phyloP scores from a whole-genome alignment of 2,329 filamentous ascomycete species.

The Colletotrichum lentis region DNA sequence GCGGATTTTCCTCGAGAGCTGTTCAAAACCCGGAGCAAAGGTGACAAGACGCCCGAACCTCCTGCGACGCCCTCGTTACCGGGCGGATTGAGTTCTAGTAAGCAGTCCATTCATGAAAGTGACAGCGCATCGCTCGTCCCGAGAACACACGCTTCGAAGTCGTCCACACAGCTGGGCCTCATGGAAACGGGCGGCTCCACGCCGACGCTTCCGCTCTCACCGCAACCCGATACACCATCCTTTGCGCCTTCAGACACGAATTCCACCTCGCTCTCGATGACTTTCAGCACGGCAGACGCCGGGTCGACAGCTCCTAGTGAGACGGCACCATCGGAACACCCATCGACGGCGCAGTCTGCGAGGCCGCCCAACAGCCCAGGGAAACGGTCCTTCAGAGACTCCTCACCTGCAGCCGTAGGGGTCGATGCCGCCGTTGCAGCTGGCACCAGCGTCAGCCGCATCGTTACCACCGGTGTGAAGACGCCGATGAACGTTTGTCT shows the following conservation, averaged over 20 bases:
- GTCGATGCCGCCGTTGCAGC: slow-evolving; percentile 71
- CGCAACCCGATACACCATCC: slow-evolving; percentile 6
- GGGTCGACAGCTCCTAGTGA: slow-evolving; percentile 46
- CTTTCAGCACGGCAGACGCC: slow-evolving; percentile 42
- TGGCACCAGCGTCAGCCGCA: slow-evolving; percentile 72
- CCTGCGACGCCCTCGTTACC: slow-evolving; percentile 18
- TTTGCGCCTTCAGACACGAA: slow-evolving; percentile 6
- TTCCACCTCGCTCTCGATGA: slow-evolving; percentile 34
- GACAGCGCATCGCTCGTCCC: slow-evolving; percentile 20
- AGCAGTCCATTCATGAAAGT: slow-evolving; percentile 12
- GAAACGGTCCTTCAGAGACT: slow-evolving; percentile 38
- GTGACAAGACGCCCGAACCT: slow-evolving; percentile 33
- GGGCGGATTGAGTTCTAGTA: slow-evolving; percentile 17
- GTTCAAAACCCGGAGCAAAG: slow-evolving; percentile 52
- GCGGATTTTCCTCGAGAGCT: slow-evolving; percentile 73
- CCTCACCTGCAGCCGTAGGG: slow-evolving; percentile 42
- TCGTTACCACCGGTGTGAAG: slow-evolving; percentile 78
- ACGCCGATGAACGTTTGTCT: slow-evolving; percentile 87
- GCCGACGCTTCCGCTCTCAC: slow-evolving; percentile 22
- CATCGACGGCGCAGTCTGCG: slow-evolving; percentile 3
- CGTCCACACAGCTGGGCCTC: slow-evolving; percentile 31
- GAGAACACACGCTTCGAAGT: slow-evolving; percentile 30
- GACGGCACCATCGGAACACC: slow-evolving; percentile 47
- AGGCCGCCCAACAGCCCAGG: slow-evolving; percentile 26
- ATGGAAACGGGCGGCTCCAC: slow-evolving; percentile 25